Percentiles rank a stretch among this genome's conserved stretches.
Conservation (phyloP, 352 stramenopile genomes). For the Globisporangium nodosum region DNA sequence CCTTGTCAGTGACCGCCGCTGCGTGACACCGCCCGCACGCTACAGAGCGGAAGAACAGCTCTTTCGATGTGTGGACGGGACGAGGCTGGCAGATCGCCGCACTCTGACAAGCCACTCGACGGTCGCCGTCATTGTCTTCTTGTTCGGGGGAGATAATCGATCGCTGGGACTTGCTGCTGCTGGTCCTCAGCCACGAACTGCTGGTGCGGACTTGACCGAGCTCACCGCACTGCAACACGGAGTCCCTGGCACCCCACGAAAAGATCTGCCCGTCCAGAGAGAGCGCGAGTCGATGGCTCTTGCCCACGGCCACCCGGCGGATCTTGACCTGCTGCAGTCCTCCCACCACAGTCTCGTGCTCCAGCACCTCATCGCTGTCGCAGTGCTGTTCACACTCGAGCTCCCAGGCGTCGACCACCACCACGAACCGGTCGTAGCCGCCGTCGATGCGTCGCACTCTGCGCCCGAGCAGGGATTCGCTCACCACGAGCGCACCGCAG, state of each 20-base stretch:
- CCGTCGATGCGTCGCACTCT: slow-evolving; percentile 54
- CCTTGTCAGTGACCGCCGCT: slow-evolving; percentile 63
- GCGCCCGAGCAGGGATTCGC: slow-evolving; percentile 29
- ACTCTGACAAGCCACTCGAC: slow-evolving; percentile 1
- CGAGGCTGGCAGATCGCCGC: slow-evolving; percentile 20
- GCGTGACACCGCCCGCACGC: slow-evolving; percentile 71
- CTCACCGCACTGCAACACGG: slow-evolving; percentile 26
- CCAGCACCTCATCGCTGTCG: slow-evolving; percentile 13
- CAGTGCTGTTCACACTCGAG: slow-evolving; percentile 31
- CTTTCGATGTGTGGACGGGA: slow-evolving; percentile 29
- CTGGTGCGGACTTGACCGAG: slow-evolving; percentile 27
- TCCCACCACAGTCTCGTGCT: slow-evolving; percentile 27
- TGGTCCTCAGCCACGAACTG: slow-evolving; percentile 1
- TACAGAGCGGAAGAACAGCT: slow-evolving; percentile 53
- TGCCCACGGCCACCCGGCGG: slow-evolving; percentile 44
- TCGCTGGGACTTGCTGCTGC: slow-evolving; percentile 11
- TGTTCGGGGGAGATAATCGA: slow-evolving; percentile 10
- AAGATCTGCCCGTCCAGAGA: slow-evolving; percentile 61
- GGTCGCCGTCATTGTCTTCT: slow-evolving; percentile 4
- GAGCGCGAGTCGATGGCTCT: slow-evolving; percentile 47
- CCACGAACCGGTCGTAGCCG: slow-evolving; percentile 39
- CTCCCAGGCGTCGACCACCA: slow-evolving; percentile 47
- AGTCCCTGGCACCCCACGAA: slow-evolving; percentile 42
- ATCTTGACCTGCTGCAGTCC: slow-evolving; percentile 44
- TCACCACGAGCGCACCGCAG: slow-evolving; percentile 17